Conservation (phyloP, 768 basidiomycete genomes). For the Hericium alpestre region DNA sequence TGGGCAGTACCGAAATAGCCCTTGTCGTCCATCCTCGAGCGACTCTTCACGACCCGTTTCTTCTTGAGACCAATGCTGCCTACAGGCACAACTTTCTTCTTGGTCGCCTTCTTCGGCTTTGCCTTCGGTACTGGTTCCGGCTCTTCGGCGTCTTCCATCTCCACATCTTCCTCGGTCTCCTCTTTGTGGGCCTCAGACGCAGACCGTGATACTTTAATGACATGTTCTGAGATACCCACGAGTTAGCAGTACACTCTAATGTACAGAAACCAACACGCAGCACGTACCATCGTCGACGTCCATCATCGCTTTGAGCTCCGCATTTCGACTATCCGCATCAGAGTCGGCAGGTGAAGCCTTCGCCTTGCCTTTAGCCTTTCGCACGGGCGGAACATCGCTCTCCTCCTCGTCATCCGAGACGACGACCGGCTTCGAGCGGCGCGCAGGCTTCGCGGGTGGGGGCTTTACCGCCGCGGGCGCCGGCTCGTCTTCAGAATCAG, state of each 20-base stretch:
- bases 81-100: conserved; percentile 59
- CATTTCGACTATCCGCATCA: conserved; percentile 24
- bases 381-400: conserved; percentile 30
- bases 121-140: conserved; percentile 20
- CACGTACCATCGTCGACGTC: conserved; percentile 61
- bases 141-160: conserved; percentile 14
- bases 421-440: conserved; percentile 35
- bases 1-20: conserved; percentile 58
- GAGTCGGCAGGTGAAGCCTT: conserved; percentile 33
- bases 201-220: conserved; percentile 7
- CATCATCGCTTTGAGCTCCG: conserved; percentile 52
- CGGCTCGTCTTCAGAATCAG: conserved; percentile 17
- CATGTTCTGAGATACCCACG: conserved; percentile 27
- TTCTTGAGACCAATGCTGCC: conserved; percentile 74
- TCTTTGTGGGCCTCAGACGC: conserved; percentile 3
- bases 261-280: not conserved
- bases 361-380: conserved; percentile 21
- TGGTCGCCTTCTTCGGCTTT: conserved; percentile 27
- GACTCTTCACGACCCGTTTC: conserved; percentile 49
- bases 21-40: conserved; percentile 45
- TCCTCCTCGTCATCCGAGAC: conserved; percentile 59
- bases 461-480: conserved; percentile 7
- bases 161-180: conserved; percentile 18
- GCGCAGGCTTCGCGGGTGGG: conserved; percentile 6
- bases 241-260: conserved; percentile 8